Percentiles rank a stretch among this genome's conserved stretches.
phyloP scores from a whole-genome alignment of 2,329 filamentous ascomycete genomes.

The Hypocreales sp. region DNA sequence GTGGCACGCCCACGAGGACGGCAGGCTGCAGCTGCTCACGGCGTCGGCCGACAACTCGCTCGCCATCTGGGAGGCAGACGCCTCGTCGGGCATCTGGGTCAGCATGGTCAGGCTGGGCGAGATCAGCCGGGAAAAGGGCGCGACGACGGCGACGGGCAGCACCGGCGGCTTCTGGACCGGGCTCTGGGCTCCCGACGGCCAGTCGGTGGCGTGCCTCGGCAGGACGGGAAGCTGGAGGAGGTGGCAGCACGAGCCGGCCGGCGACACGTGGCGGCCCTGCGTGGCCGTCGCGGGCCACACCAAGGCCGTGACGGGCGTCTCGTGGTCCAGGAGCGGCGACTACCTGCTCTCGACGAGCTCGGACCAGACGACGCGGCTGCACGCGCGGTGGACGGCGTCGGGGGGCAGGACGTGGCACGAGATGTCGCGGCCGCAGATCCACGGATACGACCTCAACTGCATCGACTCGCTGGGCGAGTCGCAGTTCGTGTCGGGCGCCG shows the following conservation, averaged over 20 bases:
- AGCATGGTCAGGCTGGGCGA: constrained; percentile 77
- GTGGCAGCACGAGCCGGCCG: constrained; percentile 50
- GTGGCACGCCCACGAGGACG: constrained; percentile 45
- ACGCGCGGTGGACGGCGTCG: constrained; percentile 56
- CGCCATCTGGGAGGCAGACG: constrained; percentile 80
- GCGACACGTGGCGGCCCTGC: constrained; percentile 60
- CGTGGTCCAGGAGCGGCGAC: constrained; percentile 68
- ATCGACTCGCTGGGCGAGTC: constrained; percentile 58
- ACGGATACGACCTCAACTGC: constrained; percentile 96
- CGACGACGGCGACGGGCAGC: constrained; percentile 89
- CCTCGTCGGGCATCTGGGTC: constrained; percentile 77
- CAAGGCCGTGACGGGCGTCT: constrained; percentile 61
- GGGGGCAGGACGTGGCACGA: constrained; percentile 66
- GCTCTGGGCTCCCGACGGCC: constrained; percentile 71
- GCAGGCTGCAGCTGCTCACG: constrained; percentile 59
- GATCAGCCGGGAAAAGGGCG: constrained; percentile 87
- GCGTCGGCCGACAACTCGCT: constrained; percentile 92
- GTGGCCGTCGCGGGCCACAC: constrained; percentile 76
- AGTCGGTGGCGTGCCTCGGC: constrained; percentile 65
- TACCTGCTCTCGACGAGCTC: constrained; percentile 81
- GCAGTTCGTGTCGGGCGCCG: constrained; percentile 85
- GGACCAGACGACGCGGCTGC: constrained; percentile 85
- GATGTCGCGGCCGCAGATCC: constrained; percentile 88
- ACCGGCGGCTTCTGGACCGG: constrained; percentile 95
- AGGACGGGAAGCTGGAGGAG: constrained; percentile 86